Conservation (phyloP, 495 filamentous ascomycete species). For the Aspergillus carlsbadensis region DNA sequence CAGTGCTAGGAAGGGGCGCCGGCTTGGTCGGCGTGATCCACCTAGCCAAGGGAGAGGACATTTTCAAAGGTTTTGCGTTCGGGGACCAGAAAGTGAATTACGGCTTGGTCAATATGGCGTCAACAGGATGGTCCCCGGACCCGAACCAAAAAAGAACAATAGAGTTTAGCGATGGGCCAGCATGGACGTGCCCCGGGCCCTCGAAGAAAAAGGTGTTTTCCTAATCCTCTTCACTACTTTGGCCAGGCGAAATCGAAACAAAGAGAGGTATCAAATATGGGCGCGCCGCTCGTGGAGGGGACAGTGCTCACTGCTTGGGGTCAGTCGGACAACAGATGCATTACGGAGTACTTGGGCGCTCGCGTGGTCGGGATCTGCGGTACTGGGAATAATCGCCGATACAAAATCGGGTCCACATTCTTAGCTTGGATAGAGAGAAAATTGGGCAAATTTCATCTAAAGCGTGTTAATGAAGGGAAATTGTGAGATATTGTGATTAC, state of each 20-base stretch:
- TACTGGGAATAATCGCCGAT: constrained; percentile 7
- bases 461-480: not conserved
- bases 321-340: constrained; percentile 9
- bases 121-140: constrained; percentile 18
- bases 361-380: constrained; percentile 14
- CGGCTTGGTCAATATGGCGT: constrained; percentile 9
- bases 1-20: not conserved
- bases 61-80: not conserved
- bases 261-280: not conserved
- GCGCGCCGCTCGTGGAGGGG: not conserved
- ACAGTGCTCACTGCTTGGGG: not conserved
- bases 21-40: not conserved
- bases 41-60: not conserved
- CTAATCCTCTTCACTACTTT: not conserved
- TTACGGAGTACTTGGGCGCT: not conserved
- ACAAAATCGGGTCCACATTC: not conserved
- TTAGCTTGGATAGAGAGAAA: not conserved
- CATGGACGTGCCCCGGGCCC: not conserved
- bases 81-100: constrained; percentile 11
- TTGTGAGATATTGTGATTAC: not conserved
- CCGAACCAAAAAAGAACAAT: not conserved
- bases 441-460: not conserved
- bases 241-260: not conserved
- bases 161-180: not conserved
- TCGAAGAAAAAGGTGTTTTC: not conserved